Evolutionary conservation across 495 filamentous ascomycete species (phyloP), one percentile per base, ranked within the genome.

Genomic region (Xylaria venustula): DNA sequence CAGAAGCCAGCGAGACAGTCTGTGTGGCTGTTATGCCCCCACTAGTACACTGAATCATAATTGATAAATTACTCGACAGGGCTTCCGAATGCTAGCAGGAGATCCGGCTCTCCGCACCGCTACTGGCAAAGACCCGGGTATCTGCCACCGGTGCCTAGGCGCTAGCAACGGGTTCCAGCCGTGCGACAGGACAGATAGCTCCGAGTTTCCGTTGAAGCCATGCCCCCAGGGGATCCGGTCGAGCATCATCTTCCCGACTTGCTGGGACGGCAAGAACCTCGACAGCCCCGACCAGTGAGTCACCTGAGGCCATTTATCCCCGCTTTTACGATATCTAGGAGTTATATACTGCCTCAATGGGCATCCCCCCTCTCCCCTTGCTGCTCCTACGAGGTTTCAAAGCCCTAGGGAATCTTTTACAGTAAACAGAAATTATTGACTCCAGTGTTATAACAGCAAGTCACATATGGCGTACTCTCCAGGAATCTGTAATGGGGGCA

Each of bases 1-100:
- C 3, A 40, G 5, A 4, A 34, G 30, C 23, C 64, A 40, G 37
- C 37, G 14, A 40, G 14, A 7, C 14, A 40, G 37, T 3, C 14
- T 8, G 15, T 15, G 37, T 15, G 14, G 7, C 37, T 40, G 37
- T 15, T 40, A 15, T 15, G 15, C 15, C 14, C 7, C 14, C 3
- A 15, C 37, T 40, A 3, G 37, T 12, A 12, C 37, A 40, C 37
- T 15, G 14, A 5, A 40, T 15, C 15, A 40, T 40, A 15, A 40
- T 15, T 40, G 15, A 40, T 40, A 15, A 15, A 40, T 15, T 15
- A 15, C 37, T 40, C 15, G 37, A 40, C 14, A 68, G 66, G 87
- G 84, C 25, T 88, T 90, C 70, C 89, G 88, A 61, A 92, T 93
- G 87, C 64, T 92, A 15, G 81, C 86, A 42, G 90, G 90, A 37